A percentile compares a stretch with the other conserved stretches of the same genome.
phyloP scores from a whole-genome alignment of 2,329 filamentous ascomycete species.

The Nemania abortiva region DNA sequence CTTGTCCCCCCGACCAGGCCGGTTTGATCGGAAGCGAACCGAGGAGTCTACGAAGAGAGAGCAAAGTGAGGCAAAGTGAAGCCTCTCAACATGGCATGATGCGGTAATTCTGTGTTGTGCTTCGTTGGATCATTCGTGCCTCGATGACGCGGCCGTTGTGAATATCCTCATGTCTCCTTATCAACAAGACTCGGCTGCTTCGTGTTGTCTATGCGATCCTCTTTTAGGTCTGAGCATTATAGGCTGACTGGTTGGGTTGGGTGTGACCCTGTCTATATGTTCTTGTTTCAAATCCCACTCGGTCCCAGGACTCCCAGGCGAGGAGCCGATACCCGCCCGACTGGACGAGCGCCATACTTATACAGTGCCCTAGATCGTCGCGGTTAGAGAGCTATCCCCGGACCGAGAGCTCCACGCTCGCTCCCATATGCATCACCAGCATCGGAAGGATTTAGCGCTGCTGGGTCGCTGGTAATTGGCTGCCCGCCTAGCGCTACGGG shows the following conservation, averaged over 20 bases:
- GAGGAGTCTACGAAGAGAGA: neutral
- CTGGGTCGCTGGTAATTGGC: neutral
- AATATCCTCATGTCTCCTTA: neutral
- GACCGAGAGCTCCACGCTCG: conserved; percentile 5
- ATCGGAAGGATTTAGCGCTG: neutral
- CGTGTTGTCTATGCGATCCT: conserved; percentile 9
- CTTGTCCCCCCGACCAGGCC: neutral
- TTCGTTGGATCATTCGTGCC: neutral
- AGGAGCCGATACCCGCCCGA: conserved; percentile 4
- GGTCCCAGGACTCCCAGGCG: conserved; percentile 11
- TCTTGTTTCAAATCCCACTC: conserved; percentile 21
- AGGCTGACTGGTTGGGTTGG: neutral
- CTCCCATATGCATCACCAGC: conserved; percentile 1
- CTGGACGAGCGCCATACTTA: conserved; percentile 18
- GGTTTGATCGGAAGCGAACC: neutral
- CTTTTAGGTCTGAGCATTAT: conserved; percentile 3
- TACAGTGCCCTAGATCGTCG: conserved; percentile 7
- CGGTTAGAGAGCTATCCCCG: neutral
- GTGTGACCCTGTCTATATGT: conserved; percentile 13
- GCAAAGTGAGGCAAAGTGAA: neutral
- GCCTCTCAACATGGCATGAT: neutral
- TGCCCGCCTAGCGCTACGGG: neutral
- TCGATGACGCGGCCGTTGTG: conserved; percentile 22
- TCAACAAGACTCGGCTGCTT: neutral
- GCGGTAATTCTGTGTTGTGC: neutral